These are phyloP conservation scores for Lanmaoa rubissima DNA, from an alignment of 768 basidiomycete species.

Conservation along the genomic window DNA sequence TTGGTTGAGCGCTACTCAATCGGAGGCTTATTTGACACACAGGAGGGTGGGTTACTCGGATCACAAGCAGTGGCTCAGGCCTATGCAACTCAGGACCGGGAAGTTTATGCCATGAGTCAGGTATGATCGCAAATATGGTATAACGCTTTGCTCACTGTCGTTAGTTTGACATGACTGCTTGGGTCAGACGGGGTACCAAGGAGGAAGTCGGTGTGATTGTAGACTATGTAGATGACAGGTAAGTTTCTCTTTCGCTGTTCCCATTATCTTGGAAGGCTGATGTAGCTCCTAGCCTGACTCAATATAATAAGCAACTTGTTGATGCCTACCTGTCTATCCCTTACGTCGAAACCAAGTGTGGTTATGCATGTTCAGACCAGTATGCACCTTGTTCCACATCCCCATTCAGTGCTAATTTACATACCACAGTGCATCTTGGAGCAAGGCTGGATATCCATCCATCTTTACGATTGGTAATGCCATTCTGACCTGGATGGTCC, in stretches of 20 bases:
- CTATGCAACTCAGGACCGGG: constrained; percentile 45
- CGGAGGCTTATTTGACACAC: background rate
- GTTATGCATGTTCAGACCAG: constrained; percentile 95
- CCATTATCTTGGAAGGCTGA: constrained; percentile 2
- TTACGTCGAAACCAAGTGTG: constrained; percentile 80
- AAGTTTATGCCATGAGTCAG: constrained; percentile 35
- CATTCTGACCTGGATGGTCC: background rate
- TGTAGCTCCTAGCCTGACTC: constrained; percentile 56
- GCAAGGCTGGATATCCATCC: constrained; percentile 80
- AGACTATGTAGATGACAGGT: constrained; percentile 74
- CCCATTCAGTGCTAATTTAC: constrained; percentile 22
- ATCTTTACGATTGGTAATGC: constrained; percentile 68
- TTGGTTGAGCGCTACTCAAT: background rate
- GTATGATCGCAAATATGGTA: constrained; percentile 8
- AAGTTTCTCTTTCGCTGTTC: constrained; percentile 30
- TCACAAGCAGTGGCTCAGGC: constrained; percentile 84
- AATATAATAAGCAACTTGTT: constrained; percentile 74
- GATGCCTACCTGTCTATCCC: constrained; percentile 82
- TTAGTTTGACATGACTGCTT: constrained; percentile 91
- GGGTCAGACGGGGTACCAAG: constrained; percentile 79
- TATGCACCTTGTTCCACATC: constrained; percentile 37
- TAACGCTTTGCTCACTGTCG: constrained; percentile 28
- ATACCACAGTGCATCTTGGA: constrained; percentile 66
- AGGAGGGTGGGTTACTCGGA: constrained; percentile 83
- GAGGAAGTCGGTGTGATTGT: constrained; percentile 84